A percentile compares a stretch with the other conserved stretches of the same genome.
phyloP scores from a whole-genome alignment of 202 grass and related monocot species.

The Brachypodium distachyon region DNA sequence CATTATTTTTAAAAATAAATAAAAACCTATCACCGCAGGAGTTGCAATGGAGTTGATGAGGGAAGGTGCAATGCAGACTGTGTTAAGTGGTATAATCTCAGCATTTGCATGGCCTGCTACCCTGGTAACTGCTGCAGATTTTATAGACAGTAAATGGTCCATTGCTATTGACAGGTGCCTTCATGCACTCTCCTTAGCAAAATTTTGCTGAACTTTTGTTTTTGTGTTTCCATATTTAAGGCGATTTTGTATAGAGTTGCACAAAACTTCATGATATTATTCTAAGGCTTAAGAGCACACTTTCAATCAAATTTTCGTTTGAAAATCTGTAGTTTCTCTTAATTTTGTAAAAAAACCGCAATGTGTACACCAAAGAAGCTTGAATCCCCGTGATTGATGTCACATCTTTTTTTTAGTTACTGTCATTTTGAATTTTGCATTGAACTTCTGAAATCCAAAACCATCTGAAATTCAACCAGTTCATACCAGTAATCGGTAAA shows the following conservation, averaged over 20 bases:
- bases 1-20: too few relatives aligned
- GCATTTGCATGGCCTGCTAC: slow-evolving; percentile 85
- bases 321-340: neutral
- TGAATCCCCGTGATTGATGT: neutral
- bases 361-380: neutral
- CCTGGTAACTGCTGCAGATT: slow-evolving; percentile 76
- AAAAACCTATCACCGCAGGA: slow-evolving; percentile 42
- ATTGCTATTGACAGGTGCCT: slow-evolving; percentile 88
- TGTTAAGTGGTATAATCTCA: slow-evolving; percentile 65
- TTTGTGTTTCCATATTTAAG: neutral
- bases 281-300: neutral
- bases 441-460: neutral
- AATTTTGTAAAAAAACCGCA: neutral
- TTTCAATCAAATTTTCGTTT: neutral
- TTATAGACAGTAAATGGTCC: slow-evolving; percentile 95
- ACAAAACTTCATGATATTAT: neutral
- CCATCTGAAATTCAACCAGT: neutral
- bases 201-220: neutral
- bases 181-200: neutral
- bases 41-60: slow-evolving; percentile 79
- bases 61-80: slow-evolving; percentile 87
- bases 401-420: neutral
- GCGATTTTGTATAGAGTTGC: neutral
- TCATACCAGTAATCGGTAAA: neutral
- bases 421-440: neutral